Evolutionary conservation across 257 asterid genomes (phyloP), one percentile per base, ranked within the genome.

Genomic region (Eustoma russellianum): DNA sequence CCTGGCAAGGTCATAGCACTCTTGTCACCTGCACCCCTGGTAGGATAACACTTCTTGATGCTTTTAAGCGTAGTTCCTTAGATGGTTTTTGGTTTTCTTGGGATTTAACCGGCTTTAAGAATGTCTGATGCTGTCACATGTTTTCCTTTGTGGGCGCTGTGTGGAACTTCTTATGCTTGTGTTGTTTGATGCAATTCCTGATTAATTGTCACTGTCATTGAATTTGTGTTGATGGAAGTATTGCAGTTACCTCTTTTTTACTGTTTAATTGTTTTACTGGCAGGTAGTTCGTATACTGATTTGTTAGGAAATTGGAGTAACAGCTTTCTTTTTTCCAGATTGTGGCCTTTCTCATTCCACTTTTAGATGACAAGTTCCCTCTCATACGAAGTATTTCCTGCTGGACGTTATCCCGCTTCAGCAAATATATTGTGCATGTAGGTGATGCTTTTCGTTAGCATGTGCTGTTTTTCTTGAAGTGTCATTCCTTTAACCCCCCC

Each of bases 401-500:
- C 56, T 92, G 99, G 99, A 88, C 99, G 12, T 75, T 92, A 24
- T 92, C 99, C 24, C 94, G 99, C 54, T 92, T 88, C 84, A 92
- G 99, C 79, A 92, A 83, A 66, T 92, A 73, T 74, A 75, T 88
- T 66, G 90, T 92, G 59, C 94, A 88, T 93, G 99, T 88, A 75
- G 76, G 72, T 49, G 17, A 57, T 64, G 7, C 14, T 30, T 33
- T 41, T 59, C 58, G 56, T 41, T 7, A 2, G 17, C 12, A 8
- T 38, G 12, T 38, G n/a, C n/a, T n/a, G 43, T 4, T 38, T 38
- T 38, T 38, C 11, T 38, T 38, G 43, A 38, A 38, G 43, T 38
- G 43, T 10, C 43, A 38, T 11, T 38, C 43, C 12, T 24, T 24
- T 2, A 2, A 0, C 30, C 30, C 30, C 28, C 28, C 28, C 28